Base-by-base conservation (phyloP, 352 stramenopile species). In the Pythium biforme region DNA sequence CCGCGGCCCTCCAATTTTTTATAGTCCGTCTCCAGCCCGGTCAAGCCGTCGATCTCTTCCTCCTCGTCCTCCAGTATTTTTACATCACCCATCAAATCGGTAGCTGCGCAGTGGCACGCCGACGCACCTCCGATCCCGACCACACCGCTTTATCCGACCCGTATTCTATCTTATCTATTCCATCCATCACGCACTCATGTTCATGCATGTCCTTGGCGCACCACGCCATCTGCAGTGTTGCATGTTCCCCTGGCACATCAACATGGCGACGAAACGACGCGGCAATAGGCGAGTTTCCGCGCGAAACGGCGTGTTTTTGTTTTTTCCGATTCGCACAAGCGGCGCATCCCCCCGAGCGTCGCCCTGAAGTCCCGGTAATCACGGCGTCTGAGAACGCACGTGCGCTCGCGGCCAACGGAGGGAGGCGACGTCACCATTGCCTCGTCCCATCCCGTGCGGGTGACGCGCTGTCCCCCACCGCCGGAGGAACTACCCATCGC, bases 141-240 rank as follows among this genome's bases (percentile, higher is more conserved):
- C 29, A 34, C 29, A 10, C 5, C 29, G 4, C 29, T 34, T 34
- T 34, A 34, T 34, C 10, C 29, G 4, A 34, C 29, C 29, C 49
- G 33, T 56, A 56, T 37, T 56, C 19, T 56, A 56, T 56, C 31
- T 56, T 56, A 56, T 56, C 49, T 56, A 56, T 56, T 59, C 25
- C 39, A 37, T 43, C 19, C 9, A 19, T 12, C 23, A 12, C 48
- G 23, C 12, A n/a, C 22, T 33, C 26, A 37, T 26, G 5, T 23
- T 6, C 6, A 46, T 46, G 39, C 39, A 53, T n/a, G n/a, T 26
- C n/a, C 54, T 37, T 19, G 25, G 26, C 40, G 49, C 34, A 41
- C 15, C 34, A 41, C 34, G 8, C 34, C 34, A 34, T 34, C 29
- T 34, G 5, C 29, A 4, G 5, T 34, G 31, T 37, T 37, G 31